These are phyloP conservation scores for Jacaranda copaia DNA, from an alignment of 257 asterid species.

Conservation along the genomic window DNA sequence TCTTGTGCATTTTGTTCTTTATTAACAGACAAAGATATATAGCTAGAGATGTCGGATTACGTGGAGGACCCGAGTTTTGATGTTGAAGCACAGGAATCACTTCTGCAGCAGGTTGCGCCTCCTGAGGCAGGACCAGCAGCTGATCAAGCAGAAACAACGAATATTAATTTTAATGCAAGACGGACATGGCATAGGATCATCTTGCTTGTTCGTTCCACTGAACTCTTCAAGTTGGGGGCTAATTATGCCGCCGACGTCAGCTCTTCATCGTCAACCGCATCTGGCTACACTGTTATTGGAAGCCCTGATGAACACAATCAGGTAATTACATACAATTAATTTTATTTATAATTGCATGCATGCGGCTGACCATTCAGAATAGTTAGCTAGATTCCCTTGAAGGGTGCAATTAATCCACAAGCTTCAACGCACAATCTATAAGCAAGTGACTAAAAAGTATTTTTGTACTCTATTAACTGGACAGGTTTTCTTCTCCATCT, in stretches of 20 bases:
- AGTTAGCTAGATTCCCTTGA: too few relatives aligned
- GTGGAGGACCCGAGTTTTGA: constrained; percentile 2
- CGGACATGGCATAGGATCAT: background rate
- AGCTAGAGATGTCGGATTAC: constrained; percentile 24
- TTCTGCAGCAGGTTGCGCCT: background rate
- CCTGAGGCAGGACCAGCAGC: background rate
- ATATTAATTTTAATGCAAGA: background rate
- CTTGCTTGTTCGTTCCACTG: constrained; percentile 26
- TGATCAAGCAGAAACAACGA: background rate
- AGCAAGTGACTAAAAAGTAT: too few relatives aligned
- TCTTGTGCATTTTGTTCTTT: too few relatives aligned
- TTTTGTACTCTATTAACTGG: too few relatives aligned
- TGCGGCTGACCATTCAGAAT: too few relatives aligned
- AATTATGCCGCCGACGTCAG: background rate
- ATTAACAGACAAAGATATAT: background rate
- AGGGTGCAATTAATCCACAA: too few relatives aligned
- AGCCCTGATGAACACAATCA: background rate
- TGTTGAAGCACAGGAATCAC: constrained; percentile 39
- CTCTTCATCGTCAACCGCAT: background rate
- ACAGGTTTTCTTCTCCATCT: too few relatives aligned
- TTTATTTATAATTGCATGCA: too few relatives aligned
- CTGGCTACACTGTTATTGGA: background rate
- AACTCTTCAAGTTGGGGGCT: constrained; percentile 28
- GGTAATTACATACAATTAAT: background rate
- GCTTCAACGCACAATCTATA: too few relatives aligned